Percentiles rank a stretch among this genome's conserved stretches.
Conservation (phyloP, 2,329 filamentous ascomycete species). For the Hypoxylon rubiginosum region DNA sequence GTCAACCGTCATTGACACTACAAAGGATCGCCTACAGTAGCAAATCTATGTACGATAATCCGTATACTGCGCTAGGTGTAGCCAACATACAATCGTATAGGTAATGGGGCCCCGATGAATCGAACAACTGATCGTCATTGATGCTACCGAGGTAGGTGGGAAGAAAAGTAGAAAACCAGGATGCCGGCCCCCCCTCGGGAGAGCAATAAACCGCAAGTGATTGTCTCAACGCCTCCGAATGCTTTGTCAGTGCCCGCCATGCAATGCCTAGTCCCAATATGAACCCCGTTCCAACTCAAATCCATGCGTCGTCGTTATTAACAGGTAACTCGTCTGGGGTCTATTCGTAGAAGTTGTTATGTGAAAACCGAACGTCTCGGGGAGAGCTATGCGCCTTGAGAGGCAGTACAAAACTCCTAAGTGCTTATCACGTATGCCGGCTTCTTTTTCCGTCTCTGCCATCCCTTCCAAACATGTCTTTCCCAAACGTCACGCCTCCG, state of each 20-base stretch:
- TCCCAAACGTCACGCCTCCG: conserved; percentile 71
- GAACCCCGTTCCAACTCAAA: conserved; percentile 14
- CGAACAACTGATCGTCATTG: not conserved
- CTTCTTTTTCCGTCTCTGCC: conserved; percentile 63
- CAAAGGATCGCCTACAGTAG: not conserved
- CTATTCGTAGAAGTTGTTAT: not conserved
- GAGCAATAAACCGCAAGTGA: conserved; percentile 31
- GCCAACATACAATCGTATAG: not conserved
- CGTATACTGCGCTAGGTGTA: not conserved
- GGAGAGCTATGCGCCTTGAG: not conserved
- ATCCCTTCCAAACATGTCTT: conserved; percentile 67
- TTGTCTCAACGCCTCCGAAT: conserved; percentile 40
- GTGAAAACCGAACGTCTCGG: not conserved
- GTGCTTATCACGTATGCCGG: conserved; percentile 58
- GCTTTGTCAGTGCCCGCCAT: conserved; percentile 39
- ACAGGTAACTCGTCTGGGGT: conserved; percentile 4
- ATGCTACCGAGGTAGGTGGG: not conserved
- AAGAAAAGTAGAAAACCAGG: conserved; percentile 11
- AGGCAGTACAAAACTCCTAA: not conserved
- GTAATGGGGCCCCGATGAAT: not conserved
- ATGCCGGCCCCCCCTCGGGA: conserved; percentile 10
- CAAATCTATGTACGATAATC: not conserved
- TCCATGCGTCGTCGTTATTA: conserved; percentile 32
- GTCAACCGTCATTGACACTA: not conserved
- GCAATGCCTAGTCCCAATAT: conserved; percentile 28